phyloP scores from a whole-genome alignment of 768 basidiomycete genomes.

The Phaeolepiota aurea region DNA sequence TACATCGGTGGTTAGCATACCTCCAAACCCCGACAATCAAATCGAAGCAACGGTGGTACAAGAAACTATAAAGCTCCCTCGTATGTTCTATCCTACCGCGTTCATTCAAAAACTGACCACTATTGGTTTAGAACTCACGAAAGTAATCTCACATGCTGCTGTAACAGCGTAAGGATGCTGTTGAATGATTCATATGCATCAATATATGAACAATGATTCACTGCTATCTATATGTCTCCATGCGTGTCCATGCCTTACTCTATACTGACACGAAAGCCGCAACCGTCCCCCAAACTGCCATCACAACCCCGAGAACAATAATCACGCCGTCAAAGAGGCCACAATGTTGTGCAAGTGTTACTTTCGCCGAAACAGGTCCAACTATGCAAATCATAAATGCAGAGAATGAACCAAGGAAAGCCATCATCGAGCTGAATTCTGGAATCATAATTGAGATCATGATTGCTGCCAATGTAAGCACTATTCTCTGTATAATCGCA shows the following conservation, averaged over 20 bases:
- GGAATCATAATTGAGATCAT: slow-evolving; percentile 69
- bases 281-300: slow-evolving; percentile 75
- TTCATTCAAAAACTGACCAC: background rate
- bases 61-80: slow-evolving; percentile 73
- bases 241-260: no score
- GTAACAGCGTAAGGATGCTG: slow-evolving; percentile 32
- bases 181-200: background rate
- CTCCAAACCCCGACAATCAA: slow-evolving; percentile 82
- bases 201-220: no score
- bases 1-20: slow-evolving; percentile 54
- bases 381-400: slow-evolving; percentile 72
- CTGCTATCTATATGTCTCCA: no score
- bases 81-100: slow-evolving; percentile 34
- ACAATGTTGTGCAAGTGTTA: slow-evolving; percentile 44
- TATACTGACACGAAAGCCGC: slow-evolving; percentile 45
- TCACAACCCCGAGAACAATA: slow-evolving; percentile 41
- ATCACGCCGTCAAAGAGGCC: slow-evolving; percentile 44
- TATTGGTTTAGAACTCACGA: slow-evolving; percentile 50
- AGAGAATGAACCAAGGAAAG: slow-evolving; percentile 86
- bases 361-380: slow-evolving; percentile 68
- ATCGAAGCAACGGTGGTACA: slow-evolving; percentile 81
- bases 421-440: slow-evolving; percentile 78
- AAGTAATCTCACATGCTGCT: slow-evolving; percentile 67
- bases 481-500: slow-evolving; percentile 45
- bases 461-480: slow-evolving; percentile 53